phyloP scores from a whole-genome alignment of 2,329 filamentous ascomycete species.

The Endoconidiophora laricicola region DNA sequence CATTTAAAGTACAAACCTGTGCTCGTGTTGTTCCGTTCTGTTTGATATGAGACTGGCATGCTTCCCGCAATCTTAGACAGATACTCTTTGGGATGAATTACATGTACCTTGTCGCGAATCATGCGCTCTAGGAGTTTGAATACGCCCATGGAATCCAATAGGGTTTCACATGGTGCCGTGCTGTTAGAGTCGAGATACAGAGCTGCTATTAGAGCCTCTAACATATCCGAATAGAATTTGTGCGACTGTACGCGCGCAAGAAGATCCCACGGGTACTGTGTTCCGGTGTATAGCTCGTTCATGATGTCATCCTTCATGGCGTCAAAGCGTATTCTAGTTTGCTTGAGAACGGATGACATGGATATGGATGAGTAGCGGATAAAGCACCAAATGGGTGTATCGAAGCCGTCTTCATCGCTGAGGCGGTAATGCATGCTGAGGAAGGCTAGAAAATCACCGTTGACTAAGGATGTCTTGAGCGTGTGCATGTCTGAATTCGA shows the following conservation, averaged over 20 bases:
- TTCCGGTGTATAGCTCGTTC: conserved; percentile 30
- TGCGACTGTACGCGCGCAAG: conserved; percentile 48
- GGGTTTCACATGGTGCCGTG: conserved; percentile 35
- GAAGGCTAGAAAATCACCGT: conserved; percentile 65
- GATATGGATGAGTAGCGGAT: conserved; percentile 39
- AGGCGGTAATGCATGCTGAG: conserved; percentile 19
- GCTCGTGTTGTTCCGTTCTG: conserved; percentile 32
- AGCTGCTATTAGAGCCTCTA: conserved; percentile 68
- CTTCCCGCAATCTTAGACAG: neutral
- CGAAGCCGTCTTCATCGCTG: conserved; percentile 12
- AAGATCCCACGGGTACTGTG: conserved; percentile 58
- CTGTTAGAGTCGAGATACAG: conserved; percentile 67
- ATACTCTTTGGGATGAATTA: conserved; percentile 45
- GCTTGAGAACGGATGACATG: conserved; percentile 20
- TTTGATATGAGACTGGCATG: conserved; percentile 33
- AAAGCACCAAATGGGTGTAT: conserved; percentile 46
- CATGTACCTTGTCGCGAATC: conserved; percentile 40
- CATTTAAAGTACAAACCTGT: conserved; percentile 41
- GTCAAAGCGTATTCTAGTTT: conserved; percentile 26
- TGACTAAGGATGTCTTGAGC: conserved; percentile 60
- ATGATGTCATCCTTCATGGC: conserved; percentile 32
- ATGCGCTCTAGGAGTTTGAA: conserved; percentile 44
- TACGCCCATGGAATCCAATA: conserved; percentile 51
- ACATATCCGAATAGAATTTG: conserved; percentile 71
- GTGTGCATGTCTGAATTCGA: conserved; percentile 51